phyloP scores from a whole-genome alignment of 2,329 filamentous ascomycete species.

The Magnaporthiopsis poae region DNA sequence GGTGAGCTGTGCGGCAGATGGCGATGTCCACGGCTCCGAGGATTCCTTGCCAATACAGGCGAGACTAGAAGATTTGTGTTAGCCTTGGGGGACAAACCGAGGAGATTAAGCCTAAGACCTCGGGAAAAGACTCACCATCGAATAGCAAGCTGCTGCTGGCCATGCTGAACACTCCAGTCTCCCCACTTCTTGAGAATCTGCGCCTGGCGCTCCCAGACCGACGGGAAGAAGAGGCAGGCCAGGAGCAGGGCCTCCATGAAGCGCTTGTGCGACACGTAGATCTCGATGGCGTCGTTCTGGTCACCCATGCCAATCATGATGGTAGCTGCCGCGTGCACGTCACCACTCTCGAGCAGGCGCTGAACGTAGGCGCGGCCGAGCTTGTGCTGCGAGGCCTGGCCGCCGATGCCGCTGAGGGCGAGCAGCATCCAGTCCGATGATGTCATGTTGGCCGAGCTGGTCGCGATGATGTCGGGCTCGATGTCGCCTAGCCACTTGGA shows the following conservation, averaged over 20 bases:
- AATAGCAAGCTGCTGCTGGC: constrained; percentile 82
- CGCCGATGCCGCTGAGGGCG: constrained; percentile 78
- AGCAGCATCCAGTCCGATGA: constrained; percentile 95
- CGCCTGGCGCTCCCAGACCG: constrained; percentile 83
- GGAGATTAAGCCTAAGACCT: not conserved
- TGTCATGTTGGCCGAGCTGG: constrained; percentile 76
- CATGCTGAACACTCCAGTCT: constrained; percentile 76
- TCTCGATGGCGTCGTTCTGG: constrained; percentile 86
- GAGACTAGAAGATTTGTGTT: constrained; percentile 41
- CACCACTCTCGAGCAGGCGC: constrained; percentile 76
- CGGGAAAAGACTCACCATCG: constrained; percentile 45
- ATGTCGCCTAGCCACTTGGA: constrained; percentile 88
- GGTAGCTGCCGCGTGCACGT: constrained; percentile 83
- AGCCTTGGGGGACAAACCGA: not conserved
- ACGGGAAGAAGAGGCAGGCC: constrained; percentile 70
- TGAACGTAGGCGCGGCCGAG: constrained; percentile 85
- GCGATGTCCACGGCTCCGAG: constrained; percentile 78
- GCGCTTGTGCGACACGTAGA: constrained; percentile 83
- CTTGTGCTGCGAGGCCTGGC: constrained; percentile 71
- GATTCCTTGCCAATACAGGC: constrained; percentile 81
- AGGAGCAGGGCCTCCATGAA: constrained; percentile 90
- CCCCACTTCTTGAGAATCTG: constrained; percentile 90
- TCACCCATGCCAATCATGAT: constrained; percentile 90
- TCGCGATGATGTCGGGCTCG: constrained; percentile 68
- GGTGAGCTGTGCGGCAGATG: constrained; percentile 56